Evolutionary conservation across 164 flowering plant genomes (phyloP), one percentile per base, ranked within the genome.

Genomic region (Vitis riparia): DNA sequence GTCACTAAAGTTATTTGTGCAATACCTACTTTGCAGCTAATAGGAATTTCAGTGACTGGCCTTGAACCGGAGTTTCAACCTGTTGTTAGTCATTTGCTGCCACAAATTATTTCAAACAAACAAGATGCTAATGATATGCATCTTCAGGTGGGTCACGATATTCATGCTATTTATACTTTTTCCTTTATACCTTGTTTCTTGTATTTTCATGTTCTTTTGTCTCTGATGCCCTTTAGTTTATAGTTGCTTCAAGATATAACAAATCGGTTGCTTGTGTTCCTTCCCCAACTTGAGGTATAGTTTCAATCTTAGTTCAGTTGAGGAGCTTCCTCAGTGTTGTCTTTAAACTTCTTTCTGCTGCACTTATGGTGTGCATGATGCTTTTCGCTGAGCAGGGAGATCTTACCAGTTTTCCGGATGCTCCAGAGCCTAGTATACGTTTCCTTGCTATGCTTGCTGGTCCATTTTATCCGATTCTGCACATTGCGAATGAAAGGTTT

Each of bases 181-280:
- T 71, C 47, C 12, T 27, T n/a, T 67, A 23, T 62, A 3, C 14
- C 37, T 17, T 68, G 44, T 10, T 55, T 67, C 23, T 72, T 67
- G 58, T 72, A 57, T 74, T 56, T 47, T 73, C 29, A 71, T 71
- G 55, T 78, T 29, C 55, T 11, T 70, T 62, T 71, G 70, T 62
- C 37, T 75, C 88, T 81, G 76, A 82, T 77, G 63, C 62, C 69
- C 14, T 51, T 74, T 75, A 68, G 68, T 78, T 80, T 77, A 61
- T 84, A 94, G 98, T 87, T 94, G 82, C 94, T 94, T 77, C 91
- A 91, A 91, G 97, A 94, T 79, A 82, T 94, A 76, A 84, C 94
- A 67, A 82, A 70, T 49, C 81, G 95, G 67, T 82, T 94, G 86
- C 80, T 67, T 59, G 73, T 73, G 60, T 94, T 89, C 80, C 91